Evolutionary conservation across 352 stramenopile genomes (phyloP), one percentile per base, ranked within the genome.

Genomic region (Globisporangium cederbergense): DNA sequence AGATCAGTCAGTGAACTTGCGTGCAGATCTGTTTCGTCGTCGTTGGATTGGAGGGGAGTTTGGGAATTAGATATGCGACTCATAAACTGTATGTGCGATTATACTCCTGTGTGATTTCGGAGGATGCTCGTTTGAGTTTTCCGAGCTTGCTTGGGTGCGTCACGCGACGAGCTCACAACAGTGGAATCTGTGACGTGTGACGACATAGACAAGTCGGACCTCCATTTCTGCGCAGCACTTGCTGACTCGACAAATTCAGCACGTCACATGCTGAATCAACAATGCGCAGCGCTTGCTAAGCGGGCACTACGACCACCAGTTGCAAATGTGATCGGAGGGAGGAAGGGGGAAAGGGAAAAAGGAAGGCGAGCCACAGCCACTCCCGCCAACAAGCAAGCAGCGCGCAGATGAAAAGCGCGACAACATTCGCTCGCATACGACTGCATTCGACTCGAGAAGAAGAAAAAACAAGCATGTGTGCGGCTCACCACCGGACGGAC

Each of bases 161-260:
- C 40, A 60, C 32, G 28, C 16, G 30, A 65, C 25, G 49, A 64
- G 51, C 30, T 57, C 58, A 56, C 25, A 54, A 43, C 16, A 46
- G 56, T 54, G 56, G 56, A 53, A 43, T 43, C 22, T 62, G 56
- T 62, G 56, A 62, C 22, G 56, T 43, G 56, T 42, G 56, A 53
- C 42, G 36, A 46, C 55, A 51, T n/a, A 50, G 30, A 51, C 11
- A 61, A 9, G 38, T n/a, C 25, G 20, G 55, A 50, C 11, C 1
- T 11, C 38, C 36, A 7, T 47, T 56, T 56, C 7, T 58, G 42
- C 20, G 42, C 40, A 45, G 22, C 42, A 42, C 36, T 42, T 42
- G 36, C 36, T 42, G 36, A 42, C 36, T 42, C 36, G 7, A 42
- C 36, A 55, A 20, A 38, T n/a, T 38, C 49, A 55, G 49, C 47